These are phyloP conservation scores for Metschnikowia rubicola DNA, from an alignment of 805 yeast species.

Conservation along the genomic window DNA sequence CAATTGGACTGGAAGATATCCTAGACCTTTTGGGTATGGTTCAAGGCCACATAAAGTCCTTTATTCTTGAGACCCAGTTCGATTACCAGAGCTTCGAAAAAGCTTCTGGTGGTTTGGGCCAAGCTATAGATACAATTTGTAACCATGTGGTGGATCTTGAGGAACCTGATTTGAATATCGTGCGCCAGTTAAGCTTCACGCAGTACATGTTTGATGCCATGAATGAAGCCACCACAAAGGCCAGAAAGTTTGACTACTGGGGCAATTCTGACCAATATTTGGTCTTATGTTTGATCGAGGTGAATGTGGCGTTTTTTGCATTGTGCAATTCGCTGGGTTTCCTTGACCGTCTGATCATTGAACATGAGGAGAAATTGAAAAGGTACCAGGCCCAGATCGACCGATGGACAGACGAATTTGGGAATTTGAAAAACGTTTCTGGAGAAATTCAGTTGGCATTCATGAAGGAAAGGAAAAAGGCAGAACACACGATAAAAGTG, in stretches of 20 bases:
- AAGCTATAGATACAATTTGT: too few species aligned
- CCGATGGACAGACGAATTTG: background rate
- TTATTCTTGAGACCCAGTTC: too few species aligned
- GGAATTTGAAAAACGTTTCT: background rate
- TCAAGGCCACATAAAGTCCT: too few species aligned
- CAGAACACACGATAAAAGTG: background rate
- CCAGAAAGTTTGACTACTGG: background rate
- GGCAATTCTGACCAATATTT: background rate
- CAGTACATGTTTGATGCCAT: background rate
- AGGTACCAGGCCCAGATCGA: background rate
- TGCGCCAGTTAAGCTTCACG: background rate
- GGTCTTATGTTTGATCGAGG: background rate
- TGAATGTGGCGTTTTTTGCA: background rate
- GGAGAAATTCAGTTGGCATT: background rate
- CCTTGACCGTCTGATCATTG: background rate
- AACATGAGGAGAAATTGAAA: background rate
- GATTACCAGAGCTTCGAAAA: too few species aligned
- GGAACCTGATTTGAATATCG: too few species aligned
- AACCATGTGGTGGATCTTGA: too few species aligned
- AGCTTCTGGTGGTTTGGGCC: too few species aligned
- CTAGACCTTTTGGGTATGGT: too few species aligned
- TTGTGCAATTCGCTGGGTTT: background rate
- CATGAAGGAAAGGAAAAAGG: background rate
- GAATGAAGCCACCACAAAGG: background rate
- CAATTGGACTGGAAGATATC: too few species aligned